These are phyloP conservation scores for Arachnomyces sp. DNA, from an alignment of 2,329 filamentous ascomycete genomes.

Conservation along the genomic window DNA sequence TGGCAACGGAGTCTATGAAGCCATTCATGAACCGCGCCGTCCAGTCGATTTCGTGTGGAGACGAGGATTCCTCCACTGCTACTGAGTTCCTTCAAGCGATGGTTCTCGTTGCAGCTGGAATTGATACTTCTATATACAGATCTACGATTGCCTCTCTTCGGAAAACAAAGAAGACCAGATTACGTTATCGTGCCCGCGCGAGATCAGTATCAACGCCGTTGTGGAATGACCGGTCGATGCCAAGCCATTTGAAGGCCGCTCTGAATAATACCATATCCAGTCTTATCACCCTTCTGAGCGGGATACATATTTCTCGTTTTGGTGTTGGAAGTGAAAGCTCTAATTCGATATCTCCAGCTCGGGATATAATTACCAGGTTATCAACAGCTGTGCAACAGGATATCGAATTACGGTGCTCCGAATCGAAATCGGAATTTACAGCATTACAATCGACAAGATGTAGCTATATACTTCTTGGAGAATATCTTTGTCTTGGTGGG, in stretches of 20 bases:
- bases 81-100: slow-evolving; percentile 8
- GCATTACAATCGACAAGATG: slow-evolving; percentile 7
- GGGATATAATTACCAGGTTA: slow-evolving; percentile 6
- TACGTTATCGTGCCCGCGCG: too few relatives aligned
- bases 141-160: not conserved
- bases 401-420: slow-evolving; percentile 2
- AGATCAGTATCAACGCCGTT: too few relatives aligned
- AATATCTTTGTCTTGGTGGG: slow-evolving; percentile 5
- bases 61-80: slow-evolving; percentile 23
- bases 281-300: slow-evolving; percentile 10
- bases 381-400: slow-evolving; percentile 8
- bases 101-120: slow-evolving; percentile 4
- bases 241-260: slow-evolving; percentile 4
- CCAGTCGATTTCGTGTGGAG: slow-evolving; percentile 28
- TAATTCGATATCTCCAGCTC: too few relatives aligned
- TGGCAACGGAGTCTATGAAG: slow-evolving; percentile 32
- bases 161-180: too few relatives aligned
- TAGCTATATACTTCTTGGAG: slow-evolving; percentile 12
- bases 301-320: slow-evolving; percentile 8
- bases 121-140: not conserved
- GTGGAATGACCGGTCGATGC: not conserved
- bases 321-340: slow-evolving; percentile 1
- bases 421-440: not conserved
- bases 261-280: slow-evolving; percentile 14
- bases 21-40: slow-evolving; percentile 28